Evolutionary conservation across 352 stramenopile species (phyloP).

Genomic region (Lagenidium giganteum): DNA sequence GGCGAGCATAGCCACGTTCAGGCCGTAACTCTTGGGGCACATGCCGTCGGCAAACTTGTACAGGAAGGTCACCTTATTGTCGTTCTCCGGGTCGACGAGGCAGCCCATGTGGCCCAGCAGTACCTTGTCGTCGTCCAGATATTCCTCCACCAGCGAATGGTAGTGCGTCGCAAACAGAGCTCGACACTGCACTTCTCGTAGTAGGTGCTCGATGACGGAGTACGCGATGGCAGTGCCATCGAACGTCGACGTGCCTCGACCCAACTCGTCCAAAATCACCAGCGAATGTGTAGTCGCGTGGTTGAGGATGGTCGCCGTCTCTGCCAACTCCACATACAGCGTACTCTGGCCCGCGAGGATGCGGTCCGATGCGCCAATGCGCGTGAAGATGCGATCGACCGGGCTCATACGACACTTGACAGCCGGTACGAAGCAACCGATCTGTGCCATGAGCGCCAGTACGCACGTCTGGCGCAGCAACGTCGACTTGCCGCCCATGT

Average conservation of each 20-base stretch:
- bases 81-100: conserved; percentile 57
- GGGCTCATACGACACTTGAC: conserved; percentile 87
- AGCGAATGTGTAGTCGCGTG: conserved; percentile 92
- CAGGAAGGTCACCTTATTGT: conserved; percentile 95
- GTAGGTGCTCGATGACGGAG: conserved; percentile 90
- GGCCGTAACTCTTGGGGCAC: conserved; percentile 96
- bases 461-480: conserved; percentile 97
- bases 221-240: conserved; percentile 97
- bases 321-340: conserved; percentile 98
- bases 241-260: conserved; percentile 96
- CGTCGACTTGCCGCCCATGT: conserved; percentile 98
- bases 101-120: conserved; percentile 67
- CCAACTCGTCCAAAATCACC: conserved; percentile 98
- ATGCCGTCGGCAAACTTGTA: conserved; percentile 95
- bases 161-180: conserved; percentile 99
- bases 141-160: conserved; percentile 88
- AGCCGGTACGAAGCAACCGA: conserved; percentile 97
- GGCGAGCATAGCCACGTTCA: conserved; percentile 97
- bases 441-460: conserved; percentile 95
- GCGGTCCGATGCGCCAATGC: conserved; percentile 95
- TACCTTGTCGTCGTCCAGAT: conserved; percentile 39
- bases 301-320: conserved; percentile 96
- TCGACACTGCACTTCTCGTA: conserved; percentile 80
- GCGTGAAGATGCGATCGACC: conserved; percentile 98
- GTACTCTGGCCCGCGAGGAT: conserved; percentile 97